These are phyloP conservation scores for Aspergillus fructus DNA, from an alignment of 2,329 filamentous ascomycete genomes.

Conservation along the genomic window DNA sequence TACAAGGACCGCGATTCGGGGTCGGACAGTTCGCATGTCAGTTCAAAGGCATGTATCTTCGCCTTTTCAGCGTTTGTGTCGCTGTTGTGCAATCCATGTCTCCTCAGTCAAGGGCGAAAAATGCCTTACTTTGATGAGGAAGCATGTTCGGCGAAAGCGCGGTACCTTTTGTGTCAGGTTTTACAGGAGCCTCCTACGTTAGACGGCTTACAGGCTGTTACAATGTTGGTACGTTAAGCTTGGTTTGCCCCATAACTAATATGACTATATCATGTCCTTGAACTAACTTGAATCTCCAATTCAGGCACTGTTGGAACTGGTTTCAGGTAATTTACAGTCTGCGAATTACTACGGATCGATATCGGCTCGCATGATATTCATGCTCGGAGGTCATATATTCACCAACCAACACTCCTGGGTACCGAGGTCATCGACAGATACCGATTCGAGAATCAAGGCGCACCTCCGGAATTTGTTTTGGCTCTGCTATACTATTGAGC, in stretches of 20 bases:
- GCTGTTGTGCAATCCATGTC: constrained; percentile 22
- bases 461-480: constrained; percentile 51
- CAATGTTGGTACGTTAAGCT: constrained; percentile 48
- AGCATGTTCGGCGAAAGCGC: constrained; percentile 41
- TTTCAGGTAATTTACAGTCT: constrained; percentile 49
- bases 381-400: constrained; percentile 48
- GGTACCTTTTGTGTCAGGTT: constrained; percentile 44
- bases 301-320: constrained; percentile 46
- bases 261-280: not conserved
- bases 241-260: too few species aligned
- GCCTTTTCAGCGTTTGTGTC: constrained; percentile 48
- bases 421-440: constrained; percentile 22
- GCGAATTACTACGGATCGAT: constrained; percentile 47
- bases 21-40: constrained; percentile 27
- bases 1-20: constrained; percentile 35
- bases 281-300: not conserved
- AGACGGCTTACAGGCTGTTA: constrained; percentile 45
- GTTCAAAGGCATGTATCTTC: constrained; percentile 50
- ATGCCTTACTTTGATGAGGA: constrained; percentile 40
- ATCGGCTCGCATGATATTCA: constrained; percentile 50
- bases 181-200: constrained; percentile 45
- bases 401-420: constrained; percentile 19
- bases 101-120: constrained; percentile 1
- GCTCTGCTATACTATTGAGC: constrained; percentile 56
- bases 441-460: constrained; percentile 19